A percentile compares a stretch with the other conserved stretches of the same genome.
Evolutionary conservation across 1,284 basidiomycete species (phyloP).

Genomic region (Apiotrichum sp.): DNA sequence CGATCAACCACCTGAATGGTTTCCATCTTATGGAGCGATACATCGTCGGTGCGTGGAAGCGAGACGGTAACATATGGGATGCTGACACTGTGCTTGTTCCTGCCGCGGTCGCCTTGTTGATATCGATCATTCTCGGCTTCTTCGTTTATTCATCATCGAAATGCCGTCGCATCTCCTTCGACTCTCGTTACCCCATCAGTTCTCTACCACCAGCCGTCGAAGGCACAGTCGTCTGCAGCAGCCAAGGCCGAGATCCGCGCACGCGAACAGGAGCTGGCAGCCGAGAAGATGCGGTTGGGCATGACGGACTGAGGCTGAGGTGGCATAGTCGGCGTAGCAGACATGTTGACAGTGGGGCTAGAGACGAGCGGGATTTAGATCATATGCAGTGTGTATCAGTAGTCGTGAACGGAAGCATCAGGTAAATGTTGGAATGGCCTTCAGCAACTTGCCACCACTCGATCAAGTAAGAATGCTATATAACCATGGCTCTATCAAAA

Average conservation of each 20-base stretch:
- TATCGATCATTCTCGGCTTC: too few relatives aligned
- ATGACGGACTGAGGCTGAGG: slow-evolving; percentile 21
- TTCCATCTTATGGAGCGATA: slow-evolving; percentile 98
- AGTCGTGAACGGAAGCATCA: not conserved
- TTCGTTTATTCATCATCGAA: too few relatives aligned
- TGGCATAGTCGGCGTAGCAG: not conserved
- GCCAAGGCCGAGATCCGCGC: slow-evolving; percentile 87
- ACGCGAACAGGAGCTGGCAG: slow-evolving; percentile 82
- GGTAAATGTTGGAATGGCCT: not conserved
- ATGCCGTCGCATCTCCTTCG: too few relatives aligned
- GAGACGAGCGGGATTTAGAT: not conserved
- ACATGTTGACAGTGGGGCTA: not conserved
- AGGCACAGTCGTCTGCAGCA: slow-evolving; percentile 76
- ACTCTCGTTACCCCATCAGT: slow-evolving; percentile 50
- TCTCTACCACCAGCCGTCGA: slow-evolving; percentile 93
- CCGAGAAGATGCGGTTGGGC: slow-evolving; percentile 68
- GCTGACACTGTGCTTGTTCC: not conserved
- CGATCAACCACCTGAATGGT: slow-evolving; percentile 91
- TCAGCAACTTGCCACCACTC: not conserved
- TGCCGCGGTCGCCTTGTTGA: too few relatives aligned
- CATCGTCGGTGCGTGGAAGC: slow-evolving; percentile 60
- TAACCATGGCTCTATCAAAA: not conserved
- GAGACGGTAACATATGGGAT: not conserved
- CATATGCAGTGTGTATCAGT: slow-evolving; percentile 4
- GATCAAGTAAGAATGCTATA: not conserved